These are phyloP conservation scores for Termitomyces sp. DNA, from an alignment of 768 basidiomycete species.

Conservation along the genomic window DNA sequence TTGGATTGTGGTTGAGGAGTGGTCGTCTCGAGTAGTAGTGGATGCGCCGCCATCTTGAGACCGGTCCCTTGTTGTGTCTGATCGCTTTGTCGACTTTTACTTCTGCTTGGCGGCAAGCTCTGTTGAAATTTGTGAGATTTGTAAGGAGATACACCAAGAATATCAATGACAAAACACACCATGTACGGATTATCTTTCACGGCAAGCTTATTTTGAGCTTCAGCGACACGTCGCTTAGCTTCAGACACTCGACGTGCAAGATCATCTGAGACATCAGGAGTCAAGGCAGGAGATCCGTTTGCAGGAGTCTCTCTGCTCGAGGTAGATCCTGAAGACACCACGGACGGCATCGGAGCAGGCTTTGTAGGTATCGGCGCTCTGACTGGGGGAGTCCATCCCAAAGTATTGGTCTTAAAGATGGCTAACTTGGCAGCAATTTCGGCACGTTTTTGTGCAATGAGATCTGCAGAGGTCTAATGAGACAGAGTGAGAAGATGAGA, in stretches of 20 bases:
- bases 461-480: slow-evolving; percentile 33
- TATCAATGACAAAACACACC: slow-evolving; percentile 34
- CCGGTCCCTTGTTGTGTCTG: slow-evolving; percentile 75
- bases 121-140: slow-evolving; percentile 18
- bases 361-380: slow-evolving; percentile 37
- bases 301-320: slow-evolving; percentile 41
- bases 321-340: slow-evolving; percentile 25
- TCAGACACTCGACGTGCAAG: slow-evolving; percentile 72
- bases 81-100: slow-evolving; percentile 50
- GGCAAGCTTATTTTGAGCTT: slow-evolving; percentile 71
- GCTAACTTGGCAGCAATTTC: slow-evolving; percentile 85
- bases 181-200: slow-evolving; percentile 86
- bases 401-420: slow-evolving; percentile 49
- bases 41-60: slow-evolving; percentile 88
- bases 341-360: slow-evolving; percentile 24
- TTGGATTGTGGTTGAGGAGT: slow-evolving; percentile 59
- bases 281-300: slow-evolving; percentile 25
- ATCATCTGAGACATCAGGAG: slow-evolving; percentile 49
- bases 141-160: not conserved
- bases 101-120: slow-evolving; percentile 49
- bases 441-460: slow-evolving; percentile 79
- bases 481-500: not conserved
- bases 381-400: slow-evolving; percentile 26
- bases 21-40: slow-evolving; percentile 69
- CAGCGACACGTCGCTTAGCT: slow-evolving; percentile 78